Evolutionary conservation across 2,329 filamentous ascomycete genomes (phyloP).

Genomic region (Nigrospora oryzae): DNA sequence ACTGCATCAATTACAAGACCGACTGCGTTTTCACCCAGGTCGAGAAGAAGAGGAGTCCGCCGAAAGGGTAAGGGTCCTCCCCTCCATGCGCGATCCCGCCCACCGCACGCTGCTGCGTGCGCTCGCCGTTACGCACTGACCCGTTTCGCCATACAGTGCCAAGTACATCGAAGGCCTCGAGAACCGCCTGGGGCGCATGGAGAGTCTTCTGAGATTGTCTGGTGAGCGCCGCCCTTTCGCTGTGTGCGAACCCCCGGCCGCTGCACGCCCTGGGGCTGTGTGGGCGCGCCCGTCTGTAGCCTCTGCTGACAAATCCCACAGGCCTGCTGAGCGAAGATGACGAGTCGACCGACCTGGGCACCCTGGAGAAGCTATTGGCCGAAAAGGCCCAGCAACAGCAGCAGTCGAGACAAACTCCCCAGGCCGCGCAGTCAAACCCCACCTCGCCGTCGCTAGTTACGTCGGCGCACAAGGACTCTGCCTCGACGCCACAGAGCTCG

Average conservation of each 20-base stretch:
- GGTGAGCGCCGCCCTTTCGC: conserved; percentile 32
- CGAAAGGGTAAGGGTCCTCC: conserved; percentile 67
- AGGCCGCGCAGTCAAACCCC: conserved; percentile 36
- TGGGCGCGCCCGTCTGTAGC: neutral
- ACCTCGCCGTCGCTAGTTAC: conserved; percentile 41
- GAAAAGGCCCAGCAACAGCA: conserved; percentile 46
- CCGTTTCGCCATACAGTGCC: conserved; percentile 45
- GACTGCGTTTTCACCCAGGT: conserved; percentile 96
- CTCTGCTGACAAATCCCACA: conserved; percentile 22
- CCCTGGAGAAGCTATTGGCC: conserved; percentile 67
- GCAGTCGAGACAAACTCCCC: conserved; percentile 40
- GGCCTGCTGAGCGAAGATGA: conserved; percentile 80
- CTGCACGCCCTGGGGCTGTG: neutral
- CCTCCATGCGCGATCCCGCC: neutral
- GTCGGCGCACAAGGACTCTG: conserved; percentile 31
- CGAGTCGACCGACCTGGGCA: conserved; percentile 79
- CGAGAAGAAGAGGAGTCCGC: conserved; percentile 96
- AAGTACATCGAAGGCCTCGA: conserved; percentile 98
- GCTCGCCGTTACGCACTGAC: neutral
- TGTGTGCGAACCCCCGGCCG: neutral
- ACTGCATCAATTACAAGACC: conserved; percentile 97
- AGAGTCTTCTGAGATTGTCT: conserved; percentile 78
- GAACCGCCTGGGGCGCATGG: conserved; percentile 92
- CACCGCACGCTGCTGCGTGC: too few relatives aligned
- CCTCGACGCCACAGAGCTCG: conserved; percentile 44